Percentiles rank a stretch among this genome's conserved stretches.
These are phyloP conservation scores for Penicillium brasilianum DNA, from an alignment of 2,329 filamentous ascomycete species.

Conservation along the genomic window DNA sequence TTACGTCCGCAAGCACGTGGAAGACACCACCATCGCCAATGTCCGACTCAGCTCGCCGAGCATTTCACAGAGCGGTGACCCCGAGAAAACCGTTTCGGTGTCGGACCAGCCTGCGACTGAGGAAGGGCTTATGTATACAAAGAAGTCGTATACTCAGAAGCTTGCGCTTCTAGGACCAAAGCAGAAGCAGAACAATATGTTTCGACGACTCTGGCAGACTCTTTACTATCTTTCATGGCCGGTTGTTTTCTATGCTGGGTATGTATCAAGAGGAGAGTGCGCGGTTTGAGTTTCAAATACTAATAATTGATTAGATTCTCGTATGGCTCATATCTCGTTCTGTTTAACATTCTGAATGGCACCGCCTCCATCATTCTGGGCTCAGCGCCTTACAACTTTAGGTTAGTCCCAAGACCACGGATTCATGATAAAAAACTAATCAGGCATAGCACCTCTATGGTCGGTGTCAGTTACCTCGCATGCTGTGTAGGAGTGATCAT, in stretches of 20 bases:
- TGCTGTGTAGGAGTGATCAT: constrained; percentile 41
- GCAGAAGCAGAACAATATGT: constrained; percentile 39
- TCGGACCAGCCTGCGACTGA: constrained; percentile 20
- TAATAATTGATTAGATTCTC: constrained; percentile 37
- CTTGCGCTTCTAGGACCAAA: constrained; percentile 37
- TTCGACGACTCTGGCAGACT: constrained; percentile 39
- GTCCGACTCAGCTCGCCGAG: constrained; percentile 11
- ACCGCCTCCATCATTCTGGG: constrained; percentile 46
- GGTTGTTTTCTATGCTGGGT: constrained; percentile 48
- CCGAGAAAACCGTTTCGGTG: constrained; percentile 25
- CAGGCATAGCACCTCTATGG: constrained; percentile 41
- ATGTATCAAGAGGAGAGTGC: not conserved
- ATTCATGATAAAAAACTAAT: constrained; percentile 22
- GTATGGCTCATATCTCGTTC: constrained; percentile 47
- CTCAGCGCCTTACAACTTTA: constrained; percentile 44
- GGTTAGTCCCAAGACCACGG: constrained; percentile 24
- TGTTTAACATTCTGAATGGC: constrained; percentile 49
- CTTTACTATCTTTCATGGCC: constrained; percentile 46
- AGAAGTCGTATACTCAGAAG: constrained; percentile 43
- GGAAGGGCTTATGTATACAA: constrained; percentile 29
- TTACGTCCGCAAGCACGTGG: constrained; percentile 43
- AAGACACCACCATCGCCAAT: constrained; percentile 12
- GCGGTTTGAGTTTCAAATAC: not conserved
- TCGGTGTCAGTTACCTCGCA: constrained; percentile 46
- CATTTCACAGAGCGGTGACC: constrained; percentile 21